phyloP scores from a whole-genome alignment of 2,329 filamentous ascomycete species.

The Diaporthe aspalathi region DNA sequence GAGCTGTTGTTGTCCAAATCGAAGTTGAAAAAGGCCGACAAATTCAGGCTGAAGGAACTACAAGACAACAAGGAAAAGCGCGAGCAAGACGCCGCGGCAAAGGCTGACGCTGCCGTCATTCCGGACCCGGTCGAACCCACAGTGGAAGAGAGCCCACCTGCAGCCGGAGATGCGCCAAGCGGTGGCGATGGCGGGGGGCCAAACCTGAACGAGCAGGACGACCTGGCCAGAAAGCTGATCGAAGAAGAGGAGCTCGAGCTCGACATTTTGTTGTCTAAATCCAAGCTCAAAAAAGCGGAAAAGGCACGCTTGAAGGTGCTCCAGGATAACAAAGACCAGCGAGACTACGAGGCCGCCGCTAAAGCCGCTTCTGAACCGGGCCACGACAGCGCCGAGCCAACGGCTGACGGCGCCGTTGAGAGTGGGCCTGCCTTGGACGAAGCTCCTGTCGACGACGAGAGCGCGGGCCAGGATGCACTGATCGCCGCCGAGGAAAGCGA shows the following conservation, averaged over 20 bases:
- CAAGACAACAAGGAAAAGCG: conserved; percentile 33
- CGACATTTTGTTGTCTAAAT: conserved; percentile 28
- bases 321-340: conserved; percentile 33
- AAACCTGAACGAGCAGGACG: conserved; percentile 11
- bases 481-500: conserved; percentile 38
- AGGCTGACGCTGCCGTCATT: conserved; percentile 14
- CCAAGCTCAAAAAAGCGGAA: conserved; percentile 34
- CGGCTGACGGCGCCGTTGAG: neutral
- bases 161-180: conserved; percentile 13
- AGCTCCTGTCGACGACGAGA: conserved; percentile 29
- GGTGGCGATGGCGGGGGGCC: neutral
- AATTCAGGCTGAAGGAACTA: conserved; percentile 35
- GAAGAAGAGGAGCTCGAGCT: conserved; percentile 38
- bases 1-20: conserved; percentile 32
- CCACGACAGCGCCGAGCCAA: conserved; percentile 5
- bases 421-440: neutral
- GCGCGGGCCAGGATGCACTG: conserved; percentile 26
- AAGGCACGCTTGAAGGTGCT: conserved; percentile 34
- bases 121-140: neutral
- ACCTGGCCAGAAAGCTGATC: conserved; percentile 26
- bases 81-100: conserved; percentile 32
- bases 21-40: conserved; percentile 33
- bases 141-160: neutral
- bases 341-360: conserved; percentile 31
- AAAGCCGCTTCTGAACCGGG: conserved; percentile 1